These are phyloP conservation scores for Tylopilus sp. DNA, from an alignment of 1,284 basidiomycete genomes.

Conservation along the genomic window DNA sequence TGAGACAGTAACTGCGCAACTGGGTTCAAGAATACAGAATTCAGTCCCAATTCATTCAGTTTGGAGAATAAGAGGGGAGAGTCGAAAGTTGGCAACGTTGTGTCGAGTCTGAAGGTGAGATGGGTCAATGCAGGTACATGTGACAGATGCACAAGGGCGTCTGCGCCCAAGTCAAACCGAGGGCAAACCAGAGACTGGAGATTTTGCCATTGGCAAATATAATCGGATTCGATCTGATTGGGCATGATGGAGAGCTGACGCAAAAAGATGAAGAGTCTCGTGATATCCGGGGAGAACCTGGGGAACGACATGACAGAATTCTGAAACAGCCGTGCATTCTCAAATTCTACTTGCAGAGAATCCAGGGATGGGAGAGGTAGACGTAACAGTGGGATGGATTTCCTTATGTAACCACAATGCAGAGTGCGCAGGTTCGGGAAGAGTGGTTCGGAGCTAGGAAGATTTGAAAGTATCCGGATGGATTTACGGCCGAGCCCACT, in stretches of 20 bases:
- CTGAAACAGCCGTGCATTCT: neutral
- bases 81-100: too few species aligned
- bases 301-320: neutral
- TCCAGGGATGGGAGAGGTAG: neutral
- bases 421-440: neutral
- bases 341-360: neutral
- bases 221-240: neutral
- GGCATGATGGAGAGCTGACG: too few species aligned
- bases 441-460: neutral
- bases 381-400: neutral
- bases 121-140: neutral
- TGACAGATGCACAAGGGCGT: neutral
- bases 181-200: neutral
- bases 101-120: neutral
- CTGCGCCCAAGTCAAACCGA: too few species aligned
- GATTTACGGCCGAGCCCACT: too few species aligned
- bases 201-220: neutral
- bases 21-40: neutral
- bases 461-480: neutral
- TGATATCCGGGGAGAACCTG: neutral
- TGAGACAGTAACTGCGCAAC: neutral
- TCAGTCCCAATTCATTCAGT: neutral
- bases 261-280: neutral
- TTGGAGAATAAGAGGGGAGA: neutral
- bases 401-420: neutral